These are phyloP conservation scores for Aspergillus mulundensis DNA, from an alignment of 495 filamentous ascomycete genomes.

Conservation along the genomic window DNA sequence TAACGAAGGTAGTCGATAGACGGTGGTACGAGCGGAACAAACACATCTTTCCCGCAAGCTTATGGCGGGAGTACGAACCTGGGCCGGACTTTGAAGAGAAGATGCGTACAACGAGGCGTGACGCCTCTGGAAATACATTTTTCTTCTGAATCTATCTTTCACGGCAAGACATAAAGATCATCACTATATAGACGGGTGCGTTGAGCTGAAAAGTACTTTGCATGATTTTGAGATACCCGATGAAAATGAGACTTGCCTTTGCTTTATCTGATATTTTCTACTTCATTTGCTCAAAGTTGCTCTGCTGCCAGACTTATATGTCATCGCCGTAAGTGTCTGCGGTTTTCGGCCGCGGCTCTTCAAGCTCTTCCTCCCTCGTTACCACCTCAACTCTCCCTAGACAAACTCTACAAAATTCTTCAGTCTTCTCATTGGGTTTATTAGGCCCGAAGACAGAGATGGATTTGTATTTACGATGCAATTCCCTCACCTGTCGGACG, in stretches of 20 bases:
- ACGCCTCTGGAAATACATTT: slow-evolving; percentile 85
- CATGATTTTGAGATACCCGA: slow-evolving; percentile 18
- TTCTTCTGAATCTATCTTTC: slow-evolving; percentile 62
- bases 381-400: background rate
- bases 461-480: slow-evolving; percentile 76
- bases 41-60: slow-evolving; percentile 92
- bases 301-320: background rate
- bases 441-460: slow-evolving; percentile 32
- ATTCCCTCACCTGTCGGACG: slow-evolving; percentile 73
- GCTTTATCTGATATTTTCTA: slow-evolving; percentile 1
- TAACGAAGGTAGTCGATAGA: slow-evolving; percentile 94
- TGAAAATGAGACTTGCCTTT: slow-evolving; percentile 4
- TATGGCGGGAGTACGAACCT: slow-evolving; percentile 94
- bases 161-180: slow-evolving; percentile 1
- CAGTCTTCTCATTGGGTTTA: background rate
- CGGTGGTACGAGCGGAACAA: slow-evolving; percentile 97
- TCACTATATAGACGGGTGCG: slow-evolving; percentile 7
- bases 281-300: background rate
- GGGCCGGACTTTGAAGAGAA: slow-evolving; percentile 78
- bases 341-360: background rate
- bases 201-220: slow-evolving; percentile 4
- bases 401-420: background rate
- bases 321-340: slow-evolving; percentile 1
- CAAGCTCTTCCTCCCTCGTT: background rate
- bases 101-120: slow-evolving; percentile 60